Percentiles rank a stretch among this genome's conserved stretches.
Evolutionary conservation across 441 rosid genomes (phyloP).

Genomic region (California macrophylla): DNA sequence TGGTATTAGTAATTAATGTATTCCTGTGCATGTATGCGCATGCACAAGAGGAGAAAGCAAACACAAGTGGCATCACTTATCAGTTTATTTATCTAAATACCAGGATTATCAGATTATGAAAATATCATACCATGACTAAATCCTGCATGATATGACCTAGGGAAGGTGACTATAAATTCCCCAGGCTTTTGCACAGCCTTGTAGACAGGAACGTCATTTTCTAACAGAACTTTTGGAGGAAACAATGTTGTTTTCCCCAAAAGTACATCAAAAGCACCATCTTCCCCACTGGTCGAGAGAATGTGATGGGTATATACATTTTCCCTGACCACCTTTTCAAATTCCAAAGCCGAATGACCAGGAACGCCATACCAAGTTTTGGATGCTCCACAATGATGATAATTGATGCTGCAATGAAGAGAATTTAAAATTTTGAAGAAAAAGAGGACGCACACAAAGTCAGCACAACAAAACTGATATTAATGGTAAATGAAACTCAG

Average conservation of each 20-base stretch:
- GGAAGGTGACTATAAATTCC: conserved; percentile 82
- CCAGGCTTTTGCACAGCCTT: conserved; percentile 98
- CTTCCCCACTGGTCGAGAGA: conserved; percentile 67
- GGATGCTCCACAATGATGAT: conserved; percentile 97
- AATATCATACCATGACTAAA: conserved; percentile 79
- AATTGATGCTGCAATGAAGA: conserved; percentile 60
- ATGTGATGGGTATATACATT: conserved; percentile 73
- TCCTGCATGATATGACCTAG: conserved; percentile 98
- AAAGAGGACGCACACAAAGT: background rate
- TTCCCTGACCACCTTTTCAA: conserved; percentile 86
- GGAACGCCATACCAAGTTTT: conserved; percentile 99
- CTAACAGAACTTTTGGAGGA: conserved; percentile 79
- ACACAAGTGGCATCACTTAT: background rate
- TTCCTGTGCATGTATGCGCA: background rate
- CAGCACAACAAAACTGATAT: conserved; percentile 5
- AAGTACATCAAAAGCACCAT: conserved; percentile 96
- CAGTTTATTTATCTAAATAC: background rate
- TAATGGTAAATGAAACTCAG: conserved; percentile 5
- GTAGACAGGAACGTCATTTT: conserved; percentile 81
- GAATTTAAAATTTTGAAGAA: background rate
- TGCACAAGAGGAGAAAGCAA: background rate
- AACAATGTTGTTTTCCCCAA: conserved; percentile 94
- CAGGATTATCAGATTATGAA: conserved; percentile 4
- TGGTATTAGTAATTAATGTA: background rate
- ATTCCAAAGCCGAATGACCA: conserved; percentile 79